A percentile compares a stretch with the other conserved stretches of the same genome.
Conservation (phyloP, 495 filamentous ascomycete species). For the Diplogelasinospora grovesii region DNA sequence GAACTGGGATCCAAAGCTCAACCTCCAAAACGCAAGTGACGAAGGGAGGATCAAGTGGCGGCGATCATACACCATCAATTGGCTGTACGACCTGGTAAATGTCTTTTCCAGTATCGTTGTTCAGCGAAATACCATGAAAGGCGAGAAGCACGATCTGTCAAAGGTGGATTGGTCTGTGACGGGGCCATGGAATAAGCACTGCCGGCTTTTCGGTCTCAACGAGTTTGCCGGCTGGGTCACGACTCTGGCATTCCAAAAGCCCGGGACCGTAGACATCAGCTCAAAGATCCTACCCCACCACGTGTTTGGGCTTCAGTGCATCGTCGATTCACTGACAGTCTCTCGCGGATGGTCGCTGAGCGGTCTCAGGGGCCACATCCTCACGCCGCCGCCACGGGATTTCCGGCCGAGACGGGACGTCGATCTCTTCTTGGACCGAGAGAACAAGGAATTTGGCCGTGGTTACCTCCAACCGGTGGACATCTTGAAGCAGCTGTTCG, state of each 20-base stretch:
- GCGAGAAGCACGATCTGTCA: conserved; percentile 26
- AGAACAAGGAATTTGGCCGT: conserved; percentile 15
- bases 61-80: conserved; percentile 42
- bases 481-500: conserved; percentile 1
- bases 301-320: conserved; percentile 43
- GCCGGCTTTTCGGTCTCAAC: conserved; percentile 33
- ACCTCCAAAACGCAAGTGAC: conserved; percentile 31
- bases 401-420: conserved; percentile 39
- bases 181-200: conserved; percentile 21
- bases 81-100: conserved; percentile 45
- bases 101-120: conserved; percentile 35
- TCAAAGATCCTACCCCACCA: conserved; percentile 36
- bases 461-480: conserved; percentile 11
- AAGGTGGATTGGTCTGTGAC: conserved; percentile 19
- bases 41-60: conserved; percentile 38
- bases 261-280: conserved; percentile 28
- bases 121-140: conserved; percentile 28
- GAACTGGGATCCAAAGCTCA: conserved; percentile 37
- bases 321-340: conserved; percentile 36
- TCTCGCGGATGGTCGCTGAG: conserved; percentile 36
- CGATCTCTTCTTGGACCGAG: conserved; percentile 36
- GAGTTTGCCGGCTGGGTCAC: conserved; percentile 34
- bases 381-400: conserved; percentile 18
- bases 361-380: conserved; percentile 23
- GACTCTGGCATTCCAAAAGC: conserved; percentile 36